Conservation (phyloP, 2,329 filamentous ascomycete species). For the Furcasterigmium furcatum region DNA sequence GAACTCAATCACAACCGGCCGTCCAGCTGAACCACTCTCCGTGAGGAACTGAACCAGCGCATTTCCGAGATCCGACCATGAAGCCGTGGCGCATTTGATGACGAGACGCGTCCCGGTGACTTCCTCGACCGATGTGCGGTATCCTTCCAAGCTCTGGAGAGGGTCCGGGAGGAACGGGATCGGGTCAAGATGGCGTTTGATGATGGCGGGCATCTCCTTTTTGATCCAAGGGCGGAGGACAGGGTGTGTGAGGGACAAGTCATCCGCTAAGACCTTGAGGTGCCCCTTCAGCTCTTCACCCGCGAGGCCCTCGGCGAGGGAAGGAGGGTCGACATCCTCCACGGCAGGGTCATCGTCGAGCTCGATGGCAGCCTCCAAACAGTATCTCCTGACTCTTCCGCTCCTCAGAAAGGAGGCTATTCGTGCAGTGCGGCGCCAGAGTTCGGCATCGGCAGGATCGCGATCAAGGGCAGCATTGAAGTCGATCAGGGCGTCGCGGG, state of each 20-base stretch:
- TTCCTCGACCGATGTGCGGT: slow-evolving; percentile 5
- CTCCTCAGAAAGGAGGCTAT: slow-evolving; percentile 58
- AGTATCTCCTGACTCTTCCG: slow-evolving; percentile 55
- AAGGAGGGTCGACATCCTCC: slow-evolving; percentile 59
- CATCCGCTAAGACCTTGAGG: slow-evolving; percentile 50
- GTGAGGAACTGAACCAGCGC: slow-evolving; percentile 31
- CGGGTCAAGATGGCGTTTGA: slow-evolving; percentile 56
- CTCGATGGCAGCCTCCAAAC: slow-evolving; percentile 64
- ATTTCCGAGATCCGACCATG: slow-evolving; percentile 41
- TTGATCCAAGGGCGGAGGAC: slow-evolving; percentile 55
- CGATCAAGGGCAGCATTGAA: slow-evolving; percentile 59
- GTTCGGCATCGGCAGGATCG: slow-evolving; percentile 64
- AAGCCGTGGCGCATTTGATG: slow-evolving; percentile 25
- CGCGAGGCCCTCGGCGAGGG: slow-evolving; percentile 59
- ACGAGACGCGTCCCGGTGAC: slow-evolving; percentile 14
- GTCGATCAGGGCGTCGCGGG: slow-evolving; percentile 48
- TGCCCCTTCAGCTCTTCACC: slow-evolving; percentile 59
- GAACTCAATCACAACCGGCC: slow-evolving; percentile 28
- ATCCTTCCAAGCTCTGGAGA: slow-evolving; percentile 30
- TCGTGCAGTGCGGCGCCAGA: slow-evolving; percentile 59
- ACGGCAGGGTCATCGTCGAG: slow-evolving; percentile 64
- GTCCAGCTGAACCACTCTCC: slow-evolving; percentile 28
- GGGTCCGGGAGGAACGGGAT: slow-evolving; percentile 59
- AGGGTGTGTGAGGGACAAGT: slow-evolving; percentile 57
- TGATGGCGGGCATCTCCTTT: slow-evolving; percentile 44